These are phyloP conservation scores for Ganoderma resinaceum DNA, from an alignment of 1,284 basidiomycete genomes.

Conservation along the genomic window DNA sequence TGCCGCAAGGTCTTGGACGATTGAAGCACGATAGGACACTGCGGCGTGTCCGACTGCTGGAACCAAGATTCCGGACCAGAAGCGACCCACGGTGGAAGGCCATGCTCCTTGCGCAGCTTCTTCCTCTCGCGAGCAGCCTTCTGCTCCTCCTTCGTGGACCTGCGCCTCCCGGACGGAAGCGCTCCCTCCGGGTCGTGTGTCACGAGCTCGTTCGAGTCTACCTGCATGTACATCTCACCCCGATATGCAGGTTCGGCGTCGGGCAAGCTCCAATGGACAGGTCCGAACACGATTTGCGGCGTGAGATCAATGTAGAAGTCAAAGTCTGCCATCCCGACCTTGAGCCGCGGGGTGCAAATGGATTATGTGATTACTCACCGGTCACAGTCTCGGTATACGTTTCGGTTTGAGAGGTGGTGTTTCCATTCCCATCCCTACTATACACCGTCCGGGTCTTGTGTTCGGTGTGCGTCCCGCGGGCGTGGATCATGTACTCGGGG, in stretches of 20 bases:
- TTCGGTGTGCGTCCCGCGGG: constrained; percentile 66
- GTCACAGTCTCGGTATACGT: constrained; percentile 60
- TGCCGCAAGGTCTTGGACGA: constrained; percentile 63
- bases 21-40: constrained; percentile 38
- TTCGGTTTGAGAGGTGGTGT: constrained; percentile 53
- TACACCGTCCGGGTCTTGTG: constrained; percentile 57
- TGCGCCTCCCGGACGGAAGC: constrained; percentile 19
- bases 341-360: background rate
- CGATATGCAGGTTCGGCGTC: constrained; percentile 45
- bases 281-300: constrained; percentile 36
- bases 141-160: constrained; percentile 35
- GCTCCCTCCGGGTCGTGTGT: constrained; percentile 20
- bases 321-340: constrained; percentile 52
- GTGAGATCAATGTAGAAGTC: constrained; percentile 65
- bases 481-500: constrained; percentile 59
- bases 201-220: constrained; percentile 30
- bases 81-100: constrained; percentile 43
- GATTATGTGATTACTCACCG: constrained; percentile 19
- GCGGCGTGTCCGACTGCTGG: constrained; percentile 2
- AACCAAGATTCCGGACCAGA: constrained; percentile 24
- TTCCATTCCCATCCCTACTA: constrained; percentile 44
- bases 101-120: constrained; percentile 29
- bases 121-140: constrained; percentile 34
- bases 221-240: constrained; percentile 40
- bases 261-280: constrained; percentile 43